Evolutionary conservation across 257 asterid species (phyloP).

Genomic region (Cinchona pubescens): DNA sequence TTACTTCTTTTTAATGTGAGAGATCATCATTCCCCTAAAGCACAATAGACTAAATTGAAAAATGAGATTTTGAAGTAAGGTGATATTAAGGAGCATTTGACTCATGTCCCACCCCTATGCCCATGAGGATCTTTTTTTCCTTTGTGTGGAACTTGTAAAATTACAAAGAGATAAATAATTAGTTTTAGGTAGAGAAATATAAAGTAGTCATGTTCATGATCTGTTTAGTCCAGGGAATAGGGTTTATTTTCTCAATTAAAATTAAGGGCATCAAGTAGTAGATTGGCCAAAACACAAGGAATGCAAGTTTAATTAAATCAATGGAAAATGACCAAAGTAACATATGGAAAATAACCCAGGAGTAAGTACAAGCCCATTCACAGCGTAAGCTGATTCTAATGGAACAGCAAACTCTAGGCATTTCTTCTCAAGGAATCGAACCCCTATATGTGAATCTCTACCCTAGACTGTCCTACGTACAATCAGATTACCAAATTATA

Average conservation of each 20-base stretch:
- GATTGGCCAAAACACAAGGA: not conserved
- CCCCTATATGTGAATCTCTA: not conserved
- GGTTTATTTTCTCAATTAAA: not conserved
- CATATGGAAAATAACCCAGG: not conserved
- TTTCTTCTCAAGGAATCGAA: not conserved
- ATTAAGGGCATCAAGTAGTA: not conserved
- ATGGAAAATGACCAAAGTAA: too few relatives aligned
- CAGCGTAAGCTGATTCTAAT: not conserved
- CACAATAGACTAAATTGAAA: too few relatives aligned
- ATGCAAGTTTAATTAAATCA: not conserved
- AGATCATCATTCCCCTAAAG: too few relatives aligned
- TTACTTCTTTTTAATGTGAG: too few relatives aligned
- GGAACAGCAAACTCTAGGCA: not conserved
- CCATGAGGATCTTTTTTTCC: not conserved
- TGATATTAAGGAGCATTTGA: too few relatives aligned
- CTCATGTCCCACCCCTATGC: too few relatives aligned
- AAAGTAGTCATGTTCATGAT: not conserved
- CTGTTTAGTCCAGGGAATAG: not conserved
- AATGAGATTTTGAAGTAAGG: too few relatives aligned
- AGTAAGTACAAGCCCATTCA: not conserved
- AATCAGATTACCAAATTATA: not conserved
- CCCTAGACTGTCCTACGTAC: not conserved
- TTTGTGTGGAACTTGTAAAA: not conserved
- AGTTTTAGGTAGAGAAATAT: not conserved
- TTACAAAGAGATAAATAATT: too few relatives aligned